Conservation (phyloP, 352 stramenopile species). For the Pythium rhizo-oryzae region DNA sequence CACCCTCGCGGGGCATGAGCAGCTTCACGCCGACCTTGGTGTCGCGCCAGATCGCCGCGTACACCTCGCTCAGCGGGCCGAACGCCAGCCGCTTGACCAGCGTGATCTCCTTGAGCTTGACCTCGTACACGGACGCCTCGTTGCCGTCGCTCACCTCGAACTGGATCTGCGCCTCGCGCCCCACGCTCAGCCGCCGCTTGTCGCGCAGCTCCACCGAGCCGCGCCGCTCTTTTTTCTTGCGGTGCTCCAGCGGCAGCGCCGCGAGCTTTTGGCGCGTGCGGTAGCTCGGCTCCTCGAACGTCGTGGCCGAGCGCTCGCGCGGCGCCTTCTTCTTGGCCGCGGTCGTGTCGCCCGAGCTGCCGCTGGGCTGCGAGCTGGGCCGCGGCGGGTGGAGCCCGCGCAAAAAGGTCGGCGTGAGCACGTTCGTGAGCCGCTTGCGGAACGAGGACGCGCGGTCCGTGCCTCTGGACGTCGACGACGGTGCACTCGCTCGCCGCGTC, state of each 20-base stretch:
- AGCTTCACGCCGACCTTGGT: constrained; percentile 81
- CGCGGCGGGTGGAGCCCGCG: constrained; percentile 12
- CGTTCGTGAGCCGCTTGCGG: constrained; percentile 20
- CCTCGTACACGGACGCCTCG: constrained; percentile 74
- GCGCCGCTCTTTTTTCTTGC: constrained; percentile 63
- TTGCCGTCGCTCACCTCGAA: constrained; percentile 73
- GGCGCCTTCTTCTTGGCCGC: constrained; percentile 1
- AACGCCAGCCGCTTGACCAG: constrained; percentile 76
- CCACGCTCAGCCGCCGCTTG: constrained; percentile 65
- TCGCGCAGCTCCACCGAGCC: constrained; percentile 56
- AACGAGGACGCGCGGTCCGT: constrained; percentile 19
- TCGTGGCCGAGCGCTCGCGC: constrained; percentile 30
- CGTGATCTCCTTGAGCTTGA: constrained; percentile 78
- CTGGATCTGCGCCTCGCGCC: constrained; percentile 52
- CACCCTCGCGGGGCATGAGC: constrained; percentile 69
- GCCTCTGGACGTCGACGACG: not conserved
- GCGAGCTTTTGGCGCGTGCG: constrained; percentile 53
- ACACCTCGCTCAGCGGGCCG: constrained; percentile 71
- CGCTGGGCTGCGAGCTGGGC: not conserved
- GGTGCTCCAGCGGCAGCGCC: constrained; percentile 50
- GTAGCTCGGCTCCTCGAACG: constrained; percentile 73
- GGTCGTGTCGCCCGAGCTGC: not conserved
- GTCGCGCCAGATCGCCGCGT: constrained; percentile 75
- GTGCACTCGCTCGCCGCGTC: constrained; percentile 14
- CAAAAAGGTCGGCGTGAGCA: constrained; percentile 19